phyloP scores from a whole-genome alignment of 192 early-diverging fungal species.

The Coemansia sp. region DNA sequence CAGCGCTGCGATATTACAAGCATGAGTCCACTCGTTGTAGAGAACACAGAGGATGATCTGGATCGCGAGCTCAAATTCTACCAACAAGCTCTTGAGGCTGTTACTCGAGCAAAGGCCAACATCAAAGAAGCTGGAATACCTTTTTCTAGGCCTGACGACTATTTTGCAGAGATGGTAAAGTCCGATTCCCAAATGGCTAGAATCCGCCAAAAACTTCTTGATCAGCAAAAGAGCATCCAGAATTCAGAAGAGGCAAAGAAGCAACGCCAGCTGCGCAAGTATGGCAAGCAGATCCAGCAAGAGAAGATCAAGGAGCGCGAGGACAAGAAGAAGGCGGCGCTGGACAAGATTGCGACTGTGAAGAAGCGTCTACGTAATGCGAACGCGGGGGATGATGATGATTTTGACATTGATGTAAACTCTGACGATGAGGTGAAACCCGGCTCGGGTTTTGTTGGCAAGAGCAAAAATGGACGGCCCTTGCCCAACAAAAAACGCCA shows the following conservation, averaged over 20 bases:
- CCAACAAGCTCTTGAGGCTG: slow-evolving; percentile 84
- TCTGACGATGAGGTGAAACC: slow-evolving; percentile 22
- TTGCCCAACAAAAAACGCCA: slow-evolving; percentile 58
- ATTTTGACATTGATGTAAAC: slow-evolving; percentile 53
- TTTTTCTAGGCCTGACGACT: slow-evolving; percentile 88
- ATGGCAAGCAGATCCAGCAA: slow-evolving; percentile 94
- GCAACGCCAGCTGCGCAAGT: slow-evolving; percentile 92
- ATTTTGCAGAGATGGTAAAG: slow-evolving; percentile 99
- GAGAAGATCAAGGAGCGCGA: slow-evolving; percentile 89
- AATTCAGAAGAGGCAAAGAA: slow-evolving; percentile 81
- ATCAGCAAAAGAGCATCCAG: slow-evolving; percentile 78
- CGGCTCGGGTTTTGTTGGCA: slow-evolving; percentile 3
- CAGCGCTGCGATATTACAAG: slow-evolving; percentile 69
- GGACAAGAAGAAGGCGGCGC: slow-evolving; percentile 78
- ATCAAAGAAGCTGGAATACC: slow-evolving; percentile 67
- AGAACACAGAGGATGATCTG: slow-evolving; percentile 82
- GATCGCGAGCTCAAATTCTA: slow-evolving; percentile 94
- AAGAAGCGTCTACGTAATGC: slow-evolving; percentile 78
- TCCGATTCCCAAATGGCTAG: slow-evolving; percentile 91
- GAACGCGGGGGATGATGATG: slow-evolving; percentile 44
- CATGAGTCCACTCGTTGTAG: slow-evolving; percentile 50
- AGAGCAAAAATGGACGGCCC: slow-evolving; percentile 27
- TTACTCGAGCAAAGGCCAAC: slow-evolving; percentile 62
- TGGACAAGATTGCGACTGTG: slow-evolving; percentile 88
- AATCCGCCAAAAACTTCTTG: slow-evolving; percentile 82